Conservation (phyloP, 768 basidiomycete genomes). For the Phanerochaete sordida region DNA sequence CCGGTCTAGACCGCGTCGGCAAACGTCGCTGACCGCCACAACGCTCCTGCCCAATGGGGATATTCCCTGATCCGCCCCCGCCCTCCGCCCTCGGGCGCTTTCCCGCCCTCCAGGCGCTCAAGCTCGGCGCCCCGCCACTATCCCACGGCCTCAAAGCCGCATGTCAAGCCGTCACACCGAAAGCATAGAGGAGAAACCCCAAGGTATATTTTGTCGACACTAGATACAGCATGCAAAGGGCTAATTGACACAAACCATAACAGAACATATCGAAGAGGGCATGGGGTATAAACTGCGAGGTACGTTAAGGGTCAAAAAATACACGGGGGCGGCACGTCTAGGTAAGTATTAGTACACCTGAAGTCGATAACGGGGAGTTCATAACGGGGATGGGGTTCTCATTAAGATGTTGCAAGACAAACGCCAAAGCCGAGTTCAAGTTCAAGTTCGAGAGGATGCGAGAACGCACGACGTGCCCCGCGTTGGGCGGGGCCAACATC, state of each 20-base stretch:
- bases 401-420: background rate
- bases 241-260: background rate
- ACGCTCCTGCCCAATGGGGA: too few species aligned
- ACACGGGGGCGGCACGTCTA: background rate
- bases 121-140: background rate
- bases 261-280: background rate
- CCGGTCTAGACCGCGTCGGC: too few species aligned
- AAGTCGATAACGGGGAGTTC: background rate
- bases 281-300: background rate
- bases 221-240: slow-evolving; percentile 5
- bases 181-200: background rate
- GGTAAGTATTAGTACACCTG: background rate
- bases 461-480: too few species aligned
- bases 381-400: background rate
- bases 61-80: too few species aligned
- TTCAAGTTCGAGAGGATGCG: too few species aligned
- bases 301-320: background rate
- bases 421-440: background rate
- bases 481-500: background rate
- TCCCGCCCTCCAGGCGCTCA: background rate
- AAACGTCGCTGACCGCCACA: too few species aligned
- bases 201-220: background rate
- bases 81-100: background rate
- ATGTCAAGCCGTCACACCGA: background rate
- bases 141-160: background rate